Base-by-base conservation (phyloP, 164 flowering plant species). In the Dillenia suffruticosa region DNA sequence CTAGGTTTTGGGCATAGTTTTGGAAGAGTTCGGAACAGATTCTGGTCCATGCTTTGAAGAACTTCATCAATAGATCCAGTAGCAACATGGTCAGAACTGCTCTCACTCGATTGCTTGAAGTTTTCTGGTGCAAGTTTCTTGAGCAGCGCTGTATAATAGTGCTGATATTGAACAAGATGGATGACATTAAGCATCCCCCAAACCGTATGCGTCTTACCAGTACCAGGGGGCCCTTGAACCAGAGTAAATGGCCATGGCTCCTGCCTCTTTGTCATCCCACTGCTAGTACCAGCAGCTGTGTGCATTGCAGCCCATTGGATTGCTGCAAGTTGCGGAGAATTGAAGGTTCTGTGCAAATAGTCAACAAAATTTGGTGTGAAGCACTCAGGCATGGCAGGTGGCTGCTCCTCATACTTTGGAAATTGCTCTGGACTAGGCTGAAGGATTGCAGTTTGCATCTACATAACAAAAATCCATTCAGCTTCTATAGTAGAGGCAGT, bases 131-230 rank as follows among this genome's bases (percentile, higher is more conserved):
- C 97, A 51, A 94, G 74, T 54, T 89, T 88, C 82, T 94, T 91
- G 1, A 91, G 96, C 63, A 94, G 60, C 22, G 96, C 87, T 22
- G 89, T 78, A 64, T 91, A 91, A 66, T 91, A 94, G 58, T 85
- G 99, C 77, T 94, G 97, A 72, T 93, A 93, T 67, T 90, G 98
- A 53, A 93, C 96, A 51, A 90, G 86, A 76, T 91, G 99, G 67
- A 94, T 91, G 46, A 94, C 99, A 80, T 94, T 94, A 46, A 94
- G 81, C 97, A 94, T 94, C 71, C 99, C 99, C 99, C 96, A 94
- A 2, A 94, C 99, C 0, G 96, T 94, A 68, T 94, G 99, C 5
- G 99, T 94, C 72, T 94, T 94, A 47, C 97, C 99, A 9, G 99
- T 94, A 53, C 99, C 99, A 3, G 99, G 99, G 62, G 99, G 99